phyloP scores from a whole-genome alignment of 2,329 filamentous ascomycete species.

The Penicillium janthinellum region DNA sequence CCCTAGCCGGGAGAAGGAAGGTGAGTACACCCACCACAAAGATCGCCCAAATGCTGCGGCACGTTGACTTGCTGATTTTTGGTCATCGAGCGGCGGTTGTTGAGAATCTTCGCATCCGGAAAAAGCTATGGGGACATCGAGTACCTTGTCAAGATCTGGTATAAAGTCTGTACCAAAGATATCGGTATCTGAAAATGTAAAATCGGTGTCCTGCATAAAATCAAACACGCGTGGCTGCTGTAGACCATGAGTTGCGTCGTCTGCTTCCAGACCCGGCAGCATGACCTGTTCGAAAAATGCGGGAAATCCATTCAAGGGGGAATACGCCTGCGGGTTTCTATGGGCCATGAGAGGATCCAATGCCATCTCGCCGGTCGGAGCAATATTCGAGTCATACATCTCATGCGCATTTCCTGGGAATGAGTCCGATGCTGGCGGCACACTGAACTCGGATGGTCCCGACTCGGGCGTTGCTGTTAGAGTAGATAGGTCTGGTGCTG shows the following conservation, averaged over 20 bases:
- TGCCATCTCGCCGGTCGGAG: background rate
- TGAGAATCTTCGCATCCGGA: slow-evolving; percentile 3
- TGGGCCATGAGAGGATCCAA: background rate
- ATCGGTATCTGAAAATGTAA: slow-evolving; percentile 9
- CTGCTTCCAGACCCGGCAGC: slow-evolving; percentile 7
- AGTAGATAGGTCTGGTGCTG: background rate
- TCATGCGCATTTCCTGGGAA: slow-evolving; percentile 8
- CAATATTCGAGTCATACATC: slow-evolving; percentile 2
- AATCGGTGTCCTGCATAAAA: slow-evolving; percentile 18
- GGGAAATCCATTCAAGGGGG: slow-evolving; percentile 11
- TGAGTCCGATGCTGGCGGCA: background rate
- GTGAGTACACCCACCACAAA: slow-evolving; percentile 7
- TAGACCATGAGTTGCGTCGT: background rate
- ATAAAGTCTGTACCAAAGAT: slow-evolving; percentile 20
- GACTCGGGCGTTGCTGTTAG: slow-evolving; percentile 11
- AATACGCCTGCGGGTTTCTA: background rate
- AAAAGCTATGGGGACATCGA: slow-evolving; percentile 7
- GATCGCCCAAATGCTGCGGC: slow-evolving; percentile 20
- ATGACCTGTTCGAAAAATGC: slow-evolving; percentile 23
- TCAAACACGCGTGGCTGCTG: slow-evolving; percentile 20
- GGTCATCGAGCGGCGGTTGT: slow-evolving; percentile 7
- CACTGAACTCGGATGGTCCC: slow-evolving; percentile 10
- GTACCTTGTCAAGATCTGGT: slow-evolving; percentile 14
- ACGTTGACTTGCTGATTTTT: slow-evolving; percentile 16
- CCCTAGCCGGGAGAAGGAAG: background rate